Base-by-base conservation (phyloP, 1,284 basidiomycete genomes). In the Anthracocystis walkeri region DNA sequence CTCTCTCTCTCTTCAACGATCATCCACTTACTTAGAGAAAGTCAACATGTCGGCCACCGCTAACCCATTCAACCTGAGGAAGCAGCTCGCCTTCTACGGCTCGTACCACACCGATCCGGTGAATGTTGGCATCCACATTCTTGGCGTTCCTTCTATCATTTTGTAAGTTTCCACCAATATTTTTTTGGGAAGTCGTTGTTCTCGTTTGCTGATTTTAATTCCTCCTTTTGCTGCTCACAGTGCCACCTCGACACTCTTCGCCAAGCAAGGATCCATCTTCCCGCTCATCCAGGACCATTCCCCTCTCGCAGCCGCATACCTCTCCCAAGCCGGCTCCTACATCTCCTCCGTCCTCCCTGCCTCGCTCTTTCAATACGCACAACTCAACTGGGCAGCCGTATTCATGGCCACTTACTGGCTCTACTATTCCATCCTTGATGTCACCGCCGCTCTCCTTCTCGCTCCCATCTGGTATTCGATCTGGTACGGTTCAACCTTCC, bases 71-170 rank as follows among this genome's bases (percentile, higher is more conserved):
- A 71, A 65, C 38, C 65, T 81, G 50, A 64, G 51, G 31, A 68
- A 77, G 53, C 80, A 82, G 61, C 69, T 82, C 18, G 78, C 78
- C 31, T 82, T 82, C 63, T 82, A 82, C 52, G 80, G 80, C 44
- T 79, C 80, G 11, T 82, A 82, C 67, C 80, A 82, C 46, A 78
- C 79, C 27, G 65, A 82, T 53, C 57, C 61, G 0, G 73, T 81
- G 67, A 82, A 82, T 45, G 80, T 82, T 10, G 72, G 56, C 35
- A 82, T 82, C 42, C 80, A 82, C 66, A 78, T 82, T 23, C 31
- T 81, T 27, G 78, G 80, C 35, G 80, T 82, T 20, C 80, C 80
- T 38, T 64, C 63, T 5, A 82, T 82, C 63, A 79, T 73, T 46
- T 78, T 77, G 76, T 77, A 31, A 65, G 76, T 52, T 0, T 11